phyloP scores from a whole-genome alignment of 2,329 filamentous ascomycete genomes.

The Aspergillus sp. region DNA sequence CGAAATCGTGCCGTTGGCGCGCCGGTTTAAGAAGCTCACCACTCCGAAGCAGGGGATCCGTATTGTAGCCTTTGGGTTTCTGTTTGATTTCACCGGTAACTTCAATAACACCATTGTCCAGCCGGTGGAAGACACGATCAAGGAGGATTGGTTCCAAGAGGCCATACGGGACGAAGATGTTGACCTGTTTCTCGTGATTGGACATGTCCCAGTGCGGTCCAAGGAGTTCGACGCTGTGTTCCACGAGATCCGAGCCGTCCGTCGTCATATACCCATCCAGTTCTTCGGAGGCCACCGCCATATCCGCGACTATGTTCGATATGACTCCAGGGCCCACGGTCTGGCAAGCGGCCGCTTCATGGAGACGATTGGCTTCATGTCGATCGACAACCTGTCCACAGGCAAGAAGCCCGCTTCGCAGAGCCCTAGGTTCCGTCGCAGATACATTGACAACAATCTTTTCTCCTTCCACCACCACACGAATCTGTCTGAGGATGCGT shows the following conservation, averaged over 20 bases:
- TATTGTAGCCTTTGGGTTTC: conserved; percentile 82
- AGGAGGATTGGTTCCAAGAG: conserved; percentile 79
- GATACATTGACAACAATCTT: conserved; percentile 92
- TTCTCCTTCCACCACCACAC: conserved; percentile 76
- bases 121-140: conserved; percentile 67
- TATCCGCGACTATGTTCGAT: conserved; percentile 72
- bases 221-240: conserved; percentile 70
- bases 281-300: conserved; percentile 90
- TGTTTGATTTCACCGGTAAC: conserved; percentile 88
- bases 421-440: conserved; percentile 56
- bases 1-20: conserved; percentile 64
- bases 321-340: conserved; percentile 67
- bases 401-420: conserved; percentile 20
- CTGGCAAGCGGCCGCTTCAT: conserved; percentile 85
- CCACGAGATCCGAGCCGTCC: conserved; percentile 63
- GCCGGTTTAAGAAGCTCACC: conserved; percentile 76
- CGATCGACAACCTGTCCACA: conserved; percentile 57
- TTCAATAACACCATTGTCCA: conserved; percentile 84
- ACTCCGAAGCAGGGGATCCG: conserved; percentile 81
- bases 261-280: conserved; percentile 75
- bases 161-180: conserved; percentile 70
- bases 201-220: conserved; percentile 76
- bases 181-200: conserved; percentile 77
- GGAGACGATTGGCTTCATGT: conserved; percentile 92
- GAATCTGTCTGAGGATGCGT: conserved; percentile 59